These are phyloP conservation scores for Eimeria acervulina DNA, from an alignment of 169 alveolate species.

Conservation along the genomic window DNA sequence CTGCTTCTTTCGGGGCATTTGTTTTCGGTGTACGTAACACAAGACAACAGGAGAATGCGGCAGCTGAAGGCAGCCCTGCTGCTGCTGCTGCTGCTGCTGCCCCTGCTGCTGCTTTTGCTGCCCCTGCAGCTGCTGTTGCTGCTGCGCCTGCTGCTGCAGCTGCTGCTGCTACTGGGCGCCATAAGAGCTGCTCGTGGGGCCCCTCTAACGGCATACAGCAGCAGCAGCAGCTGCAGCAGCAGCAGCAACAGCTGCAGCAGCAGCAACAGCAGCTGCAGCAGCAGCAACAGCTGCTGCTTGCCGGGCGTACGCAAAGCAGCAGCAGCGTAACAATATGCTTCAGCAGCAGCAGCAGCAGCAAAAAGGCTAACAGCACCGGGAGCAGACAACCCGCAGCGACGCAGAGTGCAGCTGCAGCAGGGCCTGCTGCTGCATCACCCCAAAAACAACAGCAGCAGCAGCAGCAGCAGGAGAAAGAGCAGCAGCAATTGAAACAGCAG, in stretches of 20 bases:
- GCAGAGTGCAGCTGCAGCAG: not conserved
- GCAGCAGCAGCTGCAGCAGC: constrained; percentile 17
- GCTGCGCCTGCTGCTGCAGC: not conserved
- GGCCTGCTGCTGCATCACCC: not conserved
- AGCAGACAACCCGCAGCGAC: not conserved
- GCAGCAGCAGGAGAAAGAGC: constrained; percentile 9
- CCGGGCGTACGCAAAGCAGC: not conserved
- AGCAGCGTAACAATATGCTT: not conserved
- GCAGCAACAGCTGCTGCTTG: too few relatives aligned
- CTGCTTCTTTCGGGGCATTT: not conserved
- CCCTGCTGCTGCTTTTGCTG: not conserved
- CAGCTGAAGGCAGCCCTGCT: not conserved
- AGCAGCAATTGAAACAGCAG: not conserved
- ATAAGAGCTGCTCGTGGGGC: not conserved
- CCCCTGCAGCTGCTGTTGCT: not conserved
- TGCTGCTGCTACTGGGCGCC: not conserved
- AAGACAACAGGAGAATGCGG: not conserved
- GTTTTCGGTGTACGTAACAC: too few relatives aligned
- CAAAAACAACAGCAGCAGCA: not conserved
- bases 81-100: not conserved
- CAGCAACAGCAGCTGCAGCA: too few relatives aligned
- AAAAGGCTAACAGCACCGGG: not conserved
- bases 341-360: too few relatives aligned
- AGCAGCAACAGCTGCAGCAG: not conserved
- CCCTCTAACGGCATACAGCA: not conserved